Conservation (phyloP, 768 basidiomycete genomes). For the Favolaschia claudopus region DNA sequence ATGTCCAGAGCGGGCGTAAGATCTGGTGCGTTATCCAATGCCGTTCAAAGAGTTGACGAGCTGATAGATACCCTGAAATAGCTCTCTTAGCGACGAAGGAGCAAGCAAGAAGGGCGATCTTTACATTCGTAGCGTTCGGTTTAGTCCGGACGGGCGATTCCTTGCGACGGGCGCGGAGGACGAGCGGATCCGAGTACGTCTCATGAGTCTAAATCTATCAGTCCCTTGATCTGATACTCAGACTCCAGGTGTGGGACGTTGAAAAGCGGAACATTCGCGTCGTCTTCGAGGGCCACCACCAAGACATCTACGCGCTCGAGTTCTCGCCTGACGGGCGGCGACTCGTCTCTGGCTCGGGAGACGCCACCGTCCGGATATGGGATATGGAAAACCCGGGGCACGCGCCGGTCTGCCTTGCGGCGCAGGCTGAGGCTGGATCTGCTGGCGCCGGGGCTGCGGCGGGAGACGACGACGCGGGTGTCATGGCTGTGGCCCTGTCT, state of each 20-base stretch:
- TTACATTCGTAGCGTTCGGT: conserved; percentile 83
- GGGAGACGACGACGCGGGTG: conserved; percentile 60
- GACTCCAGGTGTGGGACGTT: conserved; percentile 88
- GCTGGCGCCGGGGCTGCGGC: conserved; percentile 57
- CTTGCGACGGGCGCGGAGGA: conserved; percentile 95
- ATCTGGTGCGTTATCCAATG: conserved; percentile 86
- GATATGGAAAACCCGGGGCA: conserved; percentile 42
- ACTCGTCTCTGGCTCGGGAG: conserved; percentile 91
- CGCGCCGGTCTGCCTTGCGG: conserved; percentile 31
- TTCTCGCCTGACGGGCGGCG: conserved; percentile 87
- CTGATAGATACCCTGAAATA: no score
- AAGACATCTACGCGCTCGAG: conserved; percentile 94
- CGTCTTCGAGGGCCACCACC: conserved; percentile 87
- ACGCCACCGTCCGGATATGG: conserved; percentile 58
- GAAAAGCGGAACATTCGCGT: conserved; percentile 78
- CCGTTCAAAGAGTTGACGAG: no score
- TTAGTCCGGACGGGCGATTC: conserved; percentile 87
- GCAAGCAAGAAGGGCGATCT: conserved; percentile 34
- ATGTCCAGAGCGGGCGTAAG: conserved; percentile 85
- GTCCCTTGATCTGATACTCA: conserved; percentile 35
- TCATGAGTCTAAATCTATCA: not conserved
- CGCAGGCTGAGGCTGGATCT: conserved; percentile 56
- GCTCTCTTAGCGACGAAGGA: conserved; percentile 13
- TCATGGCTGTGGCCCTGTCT: conserved; percentile 66
- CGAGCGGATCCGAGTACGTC: conserved; percentile 80